Conservation (phyloP, 2,329 filamentous ascomycete genomes). For the Clonostachys byssicola region DNA sequence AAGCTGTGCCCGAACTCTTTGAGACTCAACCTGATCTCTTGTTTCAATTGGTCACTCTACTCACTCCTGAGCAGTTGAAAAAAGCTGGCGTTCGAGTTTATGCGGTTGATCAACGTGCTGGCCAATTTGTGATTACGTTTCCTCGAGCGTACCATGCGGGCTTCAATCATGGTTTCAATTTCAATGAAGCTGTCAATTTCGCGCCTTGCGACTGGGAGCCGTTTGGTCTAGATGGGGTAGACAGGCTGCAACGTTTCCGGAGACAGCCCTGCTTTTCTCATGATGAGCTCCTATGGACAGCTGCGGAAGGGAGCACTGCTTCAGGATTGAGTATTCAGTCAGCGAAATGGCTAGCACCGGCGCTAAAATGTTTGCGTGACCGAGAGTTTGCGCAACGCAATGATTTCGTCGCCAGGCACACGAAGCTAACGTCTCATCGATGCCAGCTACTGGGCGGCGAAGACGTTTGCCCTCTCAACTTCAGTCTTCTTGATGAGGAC, state of each 20-base stretch:
- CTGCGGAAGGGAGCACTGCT: constrained; percentile 72
- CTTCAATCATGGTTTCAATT: constrained; percentile 98
- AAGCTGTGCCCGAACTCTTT: constrained; percentile 92
- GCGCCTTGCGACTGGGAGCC: constrained; percentile 94
- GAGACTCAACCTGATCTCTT: constrained; percentile 94
- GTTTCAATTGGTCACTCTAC: constrained; percentile 93
- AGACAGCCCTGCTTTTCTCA: constrained; percentile 96
- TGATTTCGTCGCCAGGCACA: constrained; percentile 64
- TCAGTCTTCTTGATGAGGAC: constrained; percentile 67
- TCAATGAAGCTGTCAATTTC: constrained; percentile 98
- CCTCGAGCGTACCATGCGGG: constrained; percentile 96
- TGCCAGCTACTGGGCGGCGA: constrained; percentile 40
- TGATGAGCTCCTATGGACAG: constrained; percentile 89
- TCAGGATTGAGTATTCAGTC: constrained; percentile 70
- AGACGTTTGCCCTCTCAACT: constrained; percentile 53
- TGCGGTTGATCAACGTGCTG: constrained; percentile 91
- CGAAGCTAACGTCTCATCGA: constrained; percentile 45
- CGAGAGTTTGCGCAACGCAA: constrained; percentile 68
- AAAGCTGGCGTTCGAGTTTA: constrained; percentile 93
- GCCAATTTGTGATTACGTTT: constrained; percentile 94
- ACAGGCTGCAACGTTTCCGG: constrained; percentile 80
- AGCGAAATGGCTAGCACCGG: constrained; percentile 91
- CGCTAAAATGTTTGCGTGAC: constrained; percentile 71
- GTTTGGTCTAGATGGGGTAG: constrained; percentile 80
- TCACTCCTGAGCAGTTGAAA: constrained; percentile 87